These are phyloP conservation scores for Leccinum subrobustum DNA, from an alignment of 1,284 basidiomycete species.

Conservation along the genomic window DNA sequence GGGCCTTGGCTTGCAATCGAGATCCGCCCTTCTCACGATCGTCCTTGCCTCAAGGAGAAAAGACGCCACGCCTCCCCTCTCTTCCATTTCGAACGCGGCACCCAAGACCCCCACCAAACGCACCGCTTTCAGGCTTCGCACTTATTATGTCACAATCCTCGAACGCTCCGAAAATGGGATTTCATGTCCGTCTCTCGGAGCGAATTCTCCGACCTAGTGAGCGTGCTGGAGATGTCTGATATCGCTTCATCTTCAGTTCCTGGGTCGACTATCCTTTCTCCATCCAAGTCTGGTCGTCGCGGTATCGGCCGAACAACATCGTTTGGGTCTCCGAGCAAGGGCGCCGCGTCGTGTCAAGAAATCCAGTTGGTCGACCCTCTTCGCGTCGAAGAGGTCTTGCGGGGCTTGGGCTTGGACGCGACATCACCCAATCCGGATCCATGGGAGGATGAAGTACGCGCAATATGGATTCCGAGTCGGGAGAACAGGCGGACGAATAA, in stretches of 20 bases:
- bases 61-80: constrained; percentile 54
- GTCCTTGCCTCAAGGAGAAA: constrained; percentile 62
- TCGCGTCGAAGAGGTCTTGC: constrained; percentile 60
- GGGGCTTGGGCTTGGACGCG: constrained; percentile 48
- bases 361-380: constrained; percentile 57
- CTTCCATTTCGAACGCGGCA: constrained; percentile 33
- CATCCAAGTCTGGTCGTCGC: constrained; percentile 43
- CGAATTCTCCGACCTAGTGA: constrained; percentile 71
- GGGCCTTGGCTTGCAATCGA: constrained; percentile 64
- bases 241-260: constrained; percentile 45
- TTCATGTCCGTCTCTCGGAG: constrained; percentile 68
- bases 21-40: constrained; percentile 62
- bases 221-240: constrained; percentile 70
- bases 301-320: constrained; percentile 56
- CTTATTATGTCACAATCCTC: constrained; percentile 62
- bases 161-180: constrained; percentile 50
- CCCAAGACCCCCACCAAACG: constrained; percentile 57
- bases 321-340: constrained; percentile 46
- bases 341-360: constrained; percentile 44
- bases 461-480: constrained; percentile 55
- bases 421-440: constrained; percentile 41
- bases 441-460: constrained; percentile 64
- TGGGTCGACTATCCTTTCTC: constrained; percentile 36
- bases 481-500: constrained; percentile 53
- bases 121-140: constrained; percentile 31